Percentiles rank a stretch among this genome's conserved stretches.
These are phyloP conservation scores for Gastrolobium bilobum DNA, from an alignment of 306 rosid species.

Conservation along the genomic window DNA sequence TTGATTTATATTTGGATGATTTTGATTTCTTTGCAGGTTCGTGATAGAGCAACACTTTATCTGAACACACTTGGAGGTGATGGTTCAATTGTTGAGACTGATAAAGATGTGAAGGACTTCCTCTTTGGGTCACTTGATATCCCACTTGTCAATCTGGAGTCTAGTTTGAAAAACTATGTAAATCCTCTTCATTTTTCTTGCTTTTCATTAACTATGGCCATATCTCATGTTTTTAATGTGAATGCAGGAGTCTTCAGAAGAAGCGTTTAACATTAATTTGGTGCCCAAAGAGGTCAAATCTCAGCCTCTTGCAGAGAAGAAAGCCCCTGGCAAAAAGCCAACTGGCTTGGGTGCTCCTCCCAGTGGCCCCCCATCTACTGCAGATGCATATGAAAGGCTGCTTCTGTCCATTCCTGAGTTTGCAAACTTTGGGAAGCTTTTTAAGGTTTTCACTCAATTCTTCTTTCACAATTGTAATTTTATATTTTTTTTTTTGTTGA, in stretches of 20 bases:
- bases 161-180: conserved; percentile 89
- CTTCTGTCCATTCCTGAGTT: conserved; percentile 82
- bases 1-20: conserved; percentile 33
- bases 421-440: conserved; percentile 82
- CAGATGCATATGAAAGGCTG: conserved; percentile 83
- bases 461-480: conserved; percentile 35
- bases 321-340: conserved; percentile 91
- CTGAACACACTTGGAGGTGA: conserved; percentile 87
- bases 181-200: conserved; percentile 46
- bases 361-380: conserved; percentile 74
- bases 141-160: conserved; percentile 90
- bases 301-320: conserved; percentile 93
- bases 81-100: conserved; percentile 75
- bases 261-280: conserved; percentile 79
- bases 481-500: conserved; percentile 30
- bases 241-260: conserved; percentile 91
- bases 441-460: conserved; percentile 69
- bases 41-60: conserved; percentile 97
- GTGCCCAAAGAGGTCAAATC: conserved; percentile 92
- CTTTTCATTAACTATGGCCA: conserved; percentile 29
- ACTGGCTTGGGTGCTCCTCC: conserved; percentile 88
- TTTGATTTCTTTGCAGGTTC: conserved; percentile 71
- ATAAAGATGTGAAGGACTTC: conserved; percentile 72
- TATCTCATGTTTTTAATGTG: conserved; percentile 52
- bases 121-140: conserved; percentile 90